phyloP scores from a whole-genome alignment of 768 basidiomycete genomes.

The Tubosaeta sp. region DNA sequence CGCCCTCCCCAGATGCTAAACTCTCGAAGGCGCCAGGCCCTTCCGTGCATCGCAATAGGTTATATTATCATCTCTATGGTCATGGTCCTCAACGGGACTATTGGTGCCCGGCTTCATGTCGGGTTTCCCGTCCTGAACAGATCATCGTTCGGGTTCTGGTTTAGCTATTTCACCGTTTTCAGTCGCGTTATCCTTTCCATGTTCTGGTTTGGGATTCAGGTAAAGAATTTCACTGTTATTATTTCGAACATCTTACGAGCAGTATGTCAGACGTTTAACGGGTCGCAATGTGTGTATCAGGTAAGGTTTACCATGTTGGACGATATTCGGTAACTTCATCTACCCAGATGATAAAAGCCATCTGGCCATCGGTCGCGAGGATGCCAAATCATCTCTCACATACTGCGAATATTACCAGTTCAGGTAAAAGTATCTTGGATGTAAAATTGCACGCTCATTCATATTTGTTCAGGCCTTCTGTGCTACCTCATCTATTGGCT shows the following conservation, averaged over 20 bases:
- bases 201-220: slow-evolving; percentile 83
- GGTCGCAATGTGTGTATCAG: slow-evolving; percentile 74
- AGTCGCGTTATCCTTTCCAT: slow-evolving; percentile 72
- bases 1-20: not conserved
- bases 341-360: slow-evolving; percentile 68
- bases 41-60: slow-evolving; percentile 65
- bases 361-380: slow-evolving; percentile 69
- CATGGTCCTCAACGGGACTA: slow-evolving; percentile 76
- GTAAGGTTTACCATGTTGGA: slow-evolving; percentile 12
- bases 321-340: not conserved
- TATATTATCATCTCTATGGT: slow-evolving; percentile 69
- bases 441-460: too few relatives aligned
- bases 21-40: slow-evolving; percentile 54
- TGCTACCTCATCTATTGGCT: slow-evolving; percentile 79
- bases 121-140: slow-evolving; percentile 74
- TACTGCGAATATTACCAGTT: slow-evolving; percentile 58
- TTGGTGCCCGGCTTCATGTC: slow-evolving; percentile 73
- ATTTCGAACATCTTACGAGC: not conserved
- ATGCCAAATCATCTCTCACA: slow-evolving; percentile 63
- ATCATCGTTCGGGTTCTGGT: slow-evolving; percentile 86
- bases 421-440: slow-evolving; percentile 23
- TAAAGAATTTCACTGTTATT: slow-evolving; percentile 12
- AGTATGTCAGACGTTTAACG: slow-evolving; percentile 43
- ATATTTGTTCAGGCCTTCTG: slow-evolving; percentile 38
- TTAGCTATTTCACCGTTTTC: slow-evolving; percentile 82